Evolutionary conservation across 352 stramenopile species (phyloP).

Genomic region (Globisporangium cederbergense): DNA sequence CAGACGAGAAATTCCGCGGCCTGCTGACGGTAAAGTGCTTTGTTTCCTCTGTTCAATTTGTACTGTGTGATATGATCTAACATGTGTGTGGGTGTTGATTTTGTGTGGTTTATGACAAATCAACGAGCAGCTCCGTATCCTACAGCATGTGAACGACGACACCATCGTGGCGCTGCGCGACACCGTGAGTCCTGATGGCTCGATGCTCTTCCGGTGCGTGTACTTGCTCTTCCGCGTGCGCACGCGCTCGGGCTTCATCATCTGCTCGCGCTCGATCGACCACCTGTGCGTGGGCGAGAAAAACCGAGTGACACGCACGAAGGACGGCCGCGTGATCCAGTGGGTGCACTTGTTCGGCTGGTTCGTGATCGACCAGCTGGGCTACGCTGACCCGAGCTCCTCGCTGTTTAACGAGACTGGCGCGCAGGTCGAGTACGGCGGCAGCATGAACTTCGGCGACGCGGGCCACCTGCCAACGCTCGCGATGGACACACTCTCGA

Average conservation of each 20-base stretch:
- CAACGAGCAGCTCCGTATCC: conserved; percentile 33
- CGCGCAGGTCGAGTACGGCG: conserved; percentile 64
- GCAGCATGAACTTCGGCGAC: conserved; percentile 59
- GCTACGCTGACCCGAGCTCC: conserved; percentile 24
- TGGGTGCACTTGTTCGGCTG: conserved; percentile 69
- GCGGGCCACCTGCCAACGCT: conserved; percentile 37
- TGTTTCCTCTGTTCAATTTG: background rate
- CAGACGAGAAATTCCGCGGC: conserved; percentile 53
- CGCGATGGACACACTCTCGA: conserved; percentile 65
- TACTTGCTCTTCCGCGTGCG: conserved; percentile 74
- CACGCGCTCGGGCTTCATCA: conserved; percentile 57
- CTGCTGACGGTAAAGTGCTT: conserved; percentile 39
- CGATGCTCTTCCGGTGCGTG: conserved; percentile 57
- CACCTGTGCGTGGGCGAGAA: conserved; percentile 13
- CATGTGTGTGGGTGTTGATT: background rate
- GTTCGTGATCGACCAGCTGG: conserved; percentile 62
- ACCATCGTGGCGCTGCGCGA: conserved; percentile 66
- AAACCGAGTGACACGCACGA: conserved; percentile 19
- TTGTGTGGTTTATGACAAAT: conserved; percentile 8
- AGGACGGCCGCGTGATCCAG: conserved; percentile 43
- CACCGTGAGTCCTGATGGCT: conserved; percentile 32
- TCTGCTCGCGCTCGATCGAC: conserved; percentile 57
- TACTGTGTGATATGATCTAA: background rate
- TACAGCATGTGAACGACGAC: conserved; percentile 73
- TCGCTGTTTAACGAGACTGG: conserved; percentile 34